A percentile compares a stretch with the other conserved stretches of the same genome.
Evolutionary conservation across 225 moss, liverwort and hornwort genomes (phyloP).

Genomic region (Marchantia polymorpha): DNA sequence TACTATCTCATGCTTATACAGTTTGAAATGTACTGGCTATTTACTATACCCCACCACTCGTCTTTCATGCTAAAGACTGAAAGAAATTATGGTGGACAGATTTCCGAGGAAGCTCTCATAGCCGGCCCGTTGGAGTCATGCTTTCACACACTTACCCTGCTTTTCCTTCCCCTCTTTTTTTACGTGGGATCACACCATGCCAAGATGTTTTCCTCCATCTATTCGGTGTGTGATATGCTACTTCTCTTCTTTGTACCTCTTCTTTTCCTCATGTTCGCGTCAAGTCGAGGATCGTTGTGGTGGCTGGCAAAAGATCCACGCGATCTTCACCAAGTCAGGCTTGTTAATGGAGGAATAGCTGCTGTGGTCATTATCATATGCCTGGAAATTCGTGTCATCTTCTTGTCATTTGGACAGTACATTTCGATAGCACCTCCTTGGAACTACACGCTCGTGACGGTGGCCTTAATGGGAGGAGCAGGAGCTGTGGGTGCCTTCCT

Average conservation of each 20-base stretch:
- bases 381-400: slow-evolving; percentile 90
- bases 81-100: slow-evolving; percentile 84
- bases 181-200: slow-evolving; percentile 82
- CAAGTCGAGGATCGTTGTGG: slow-evolving; percentile 68
- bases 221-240: slow-evolving; percentile 78
- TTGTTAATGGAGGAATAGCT: slow-evolving; percentile 77
- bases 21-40: slow-evolving; percentile 93
- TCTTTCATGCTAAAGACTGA: slow-evolving; percentile 82
- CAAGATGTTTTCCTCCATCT: slow-evolving; percentile 64
- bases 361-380: slow-evolving; percentile 71
- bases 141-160: slow-evolving; percentile 70
- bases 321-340: slow-evolving; percentile 68
- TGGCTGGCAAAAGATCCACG: slow-evolving; percentile 78
- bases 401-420: slow-evolving; percentile 85
- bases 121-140: slow-evolving; percentile 73
- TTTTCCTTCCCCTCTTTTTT: slow-evolving; percentile 85
- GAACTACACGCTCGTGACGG: slow-evolving; percentile 81
- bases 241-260: slow-evolving; percentile 95
- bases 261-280: slow-evolving; percentile 87
- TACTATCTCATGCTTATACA: slow-evolving; percentile 83
- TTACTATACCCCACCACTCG: slow-evolving; percentile 82
- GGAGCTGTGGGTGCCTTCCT: slow-evolving; percentile 70
- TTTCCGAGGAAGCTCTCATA: slow-evolving; percentile 77
- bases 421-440: slow-evolving; percentile 76
- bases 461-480: slow-evolving; percentile 78